Evolutionary conservation across 495 filamentous ascomycete species (phyloP).

Genomic region (Corynascus novoguineensis): DNA sequence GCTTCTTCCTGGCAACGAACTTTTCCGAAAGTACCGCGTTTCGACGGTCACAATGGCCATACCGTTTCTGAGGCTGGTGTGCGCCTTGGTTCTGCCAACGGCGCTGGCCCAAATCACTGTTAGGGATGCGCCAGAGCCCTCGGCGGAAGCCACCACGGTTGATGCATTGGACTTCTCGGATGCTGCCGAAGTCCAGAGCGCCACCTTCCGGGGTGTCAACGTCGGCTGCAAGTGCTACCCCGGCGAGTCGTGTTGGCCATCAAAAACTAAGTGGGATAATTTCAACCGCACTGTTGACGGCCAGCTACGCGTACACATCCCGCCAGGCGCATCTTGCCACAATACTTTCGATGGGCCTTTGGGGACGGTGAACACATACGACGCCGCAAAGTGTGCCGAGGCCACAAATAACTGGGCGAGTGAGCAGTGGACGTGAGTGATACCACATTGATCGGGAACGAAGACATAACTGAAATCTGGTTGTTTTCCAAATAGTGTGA

Average conservation of each 20-base stretch:
- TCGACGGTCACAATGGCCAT: background rate
- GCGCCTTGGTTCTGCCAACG: background rate
- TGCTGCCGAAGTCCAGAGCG: background rate
- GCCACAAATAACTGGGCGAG: slow-evolving; percentile 30
- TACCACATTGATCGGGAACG: background rate
- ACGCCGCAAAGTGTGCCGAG: slow-evolving; percentile 36
- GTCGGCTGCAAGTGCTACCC: slow-evolving; percentile 42
- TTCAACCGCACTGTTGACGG: slow-evolving; percentile 39
- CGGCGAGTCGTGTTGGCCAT: slow-evolving; percentile 41
- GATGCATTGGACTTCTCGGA: slow-evolving; percentile 12
- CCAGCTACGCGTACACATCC: slow-evolving; percentile 33
- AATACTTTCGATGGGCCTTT: slow-evolving; percentile 35
- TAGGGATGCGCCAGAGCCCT: background rate
- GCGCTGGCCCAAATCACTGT: slow-evolving; percentile 4
- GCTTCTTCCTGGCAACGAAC: too few species aligned
- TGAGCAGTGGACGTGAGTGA: slow-evolving; percentile 34
- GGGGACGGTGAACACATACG: slow-evolving; percentile 34
- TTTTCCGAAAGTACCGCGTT: too few species aligned
- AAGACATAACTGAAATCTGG: background rate
- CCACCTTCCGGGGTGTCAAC: slow-evolving; percentile 18
- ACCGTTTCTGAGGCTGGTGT: background rate
- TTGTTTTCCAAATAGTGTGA: background rate
- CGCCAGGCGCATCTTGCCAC: slow-evolving; percentile 37
- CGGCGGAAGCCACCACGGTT: background rate
- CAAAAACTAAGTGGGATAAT: slow-evolving; percentile 23